Conservation (phyloP, 208 protist genomes). For the Crithidia mellificae region DNA sequence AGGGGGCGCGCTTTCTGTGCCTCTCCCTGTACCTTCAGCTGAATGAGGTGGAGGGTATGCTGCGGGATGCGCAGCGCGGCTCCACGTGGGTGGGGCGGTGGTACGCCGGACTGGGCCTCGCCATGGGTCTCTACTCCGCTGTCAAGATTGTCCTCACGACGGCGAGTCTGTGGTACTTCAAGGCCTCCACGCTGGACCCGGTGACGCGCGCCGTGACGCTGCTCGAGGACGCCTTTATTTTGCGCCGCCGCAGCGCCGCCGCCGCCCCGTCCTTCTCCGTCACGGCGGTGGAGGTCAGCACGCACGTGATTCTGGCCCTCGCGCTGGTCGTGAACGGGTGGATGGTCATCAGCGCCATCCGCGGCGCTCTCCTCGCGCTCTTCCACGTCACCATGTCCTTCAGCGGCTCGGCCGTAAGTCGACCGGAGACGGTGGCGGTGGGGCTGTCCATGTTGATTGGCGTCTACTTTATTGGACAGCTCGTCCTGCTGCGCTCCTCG, state of each 20-base stretch:
- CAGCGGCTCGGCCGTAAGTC: constrained; percentile 46
- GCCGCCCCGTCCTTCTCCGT: constrained; percentile 27
- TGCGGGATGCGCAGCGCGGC: constrained; percentile 54
- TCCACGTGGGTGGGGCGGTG: constrained; percentile 47
- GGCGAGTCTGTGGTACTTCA: constrained; percentile 42
- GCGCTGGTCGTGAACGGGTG: constrained; percentile 70
- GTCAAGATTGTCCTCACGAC: constrained; percentile 52
- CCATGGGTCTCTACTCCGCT: constrained; percentile 59
- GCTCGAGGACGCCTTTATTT: constrained; percentile 42
- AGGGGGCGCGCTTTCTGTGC: constrained; percentile 49
- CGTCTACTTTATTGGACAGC: constrained; percentile 74
- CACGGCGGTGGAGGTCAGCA: constrained; percentile 30
- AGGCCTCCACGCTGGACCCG: constrained; percentile 51
- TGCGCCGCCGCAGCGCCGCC: constrained; percentile 13
- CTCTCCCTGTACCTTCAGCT: constrained; percentile 73
- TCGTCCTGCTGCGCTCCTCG: constrained; percentile 67
- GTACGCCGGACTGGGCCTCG: constrained; percentile 47
- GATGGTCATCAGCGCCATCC: constrained; percentile 70
- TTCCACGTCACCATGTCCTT: constrained; percentile 72
- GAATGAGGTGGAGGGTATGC: constrained; percentile 58
- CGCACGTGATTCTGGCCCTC: constrained; percentile 40
- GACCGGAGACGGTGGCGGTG: constrained; percentile 63
- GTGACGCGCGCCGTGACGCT: constrained; percentile 52
- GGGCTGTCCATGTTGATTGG: constrained; percentile 67
- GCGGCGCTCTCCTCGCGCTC: constrained; percentile 77